Base-by-base conservation (phyloP, 176 grass and related monocot genomes). In the Paspalum vaginatum region DNA sequence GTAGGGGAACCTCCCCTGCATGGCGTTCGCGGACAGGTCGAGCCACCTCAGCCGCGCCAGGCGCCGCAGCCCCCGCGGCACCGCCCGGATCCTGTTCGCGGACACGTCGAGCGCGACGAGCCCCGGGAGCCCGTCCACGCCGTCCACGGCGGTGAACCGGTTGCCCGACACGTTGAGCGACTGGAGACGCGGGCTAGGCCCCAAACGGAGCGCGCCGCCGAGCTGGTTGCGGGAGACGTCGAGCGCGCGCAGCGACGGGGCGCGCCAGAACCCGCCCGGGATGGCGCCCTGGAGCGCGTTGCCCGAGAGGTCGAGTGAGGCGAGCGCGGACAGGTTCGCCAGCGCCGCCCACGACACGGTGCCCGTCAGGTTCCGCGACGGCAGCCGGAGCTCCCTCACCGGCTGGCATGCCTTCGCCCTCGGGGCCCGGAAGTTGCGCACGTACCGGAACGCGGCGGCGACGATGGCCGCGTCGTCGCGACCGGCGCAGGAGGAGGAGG, bases 231-330 rank as follows among this genome's bases (percentile, higher is more conserved):
- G 13, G 2, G 96, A 80, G 11, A 99, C 46, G 68, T 99, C 89
- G 2, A 99, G 82, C 11, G 55, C 14, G 3, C 79, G 57, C 53
- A 99, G 96, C 54, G 87, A 55, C 6, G 88, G 88, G 65, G 83
- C 45, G 60, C 81, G 90, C 96, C 90, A 99, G 79, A 95, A 91
- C 0, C 61, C 46, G 5, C 88, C 87, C 20, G 88, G 82, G 65
- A 99, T 89, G 74, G 88, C 86, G 60, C 92, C 93, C 68, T 89
- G 79, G 20, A 99, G 91, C 18, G 86, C 75, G 88, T 99, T 99
- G 11, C 91, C 89, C 38, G 90, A 95, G 27, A 99, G 91, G 79
- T 95, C 86, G 67, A 99, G 68, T n/a, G 37, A 5, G 5, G 45
- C 66, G 44, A 99, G 96, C 17, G 66, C 77, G 43, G 96, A 86